Evolutionary conservation across 2,329 filamentous ascomycete species (phyloP), one percentile per base, ranked within the genome.

Genomic region (Pyrenochaeta sp.): DNA sequence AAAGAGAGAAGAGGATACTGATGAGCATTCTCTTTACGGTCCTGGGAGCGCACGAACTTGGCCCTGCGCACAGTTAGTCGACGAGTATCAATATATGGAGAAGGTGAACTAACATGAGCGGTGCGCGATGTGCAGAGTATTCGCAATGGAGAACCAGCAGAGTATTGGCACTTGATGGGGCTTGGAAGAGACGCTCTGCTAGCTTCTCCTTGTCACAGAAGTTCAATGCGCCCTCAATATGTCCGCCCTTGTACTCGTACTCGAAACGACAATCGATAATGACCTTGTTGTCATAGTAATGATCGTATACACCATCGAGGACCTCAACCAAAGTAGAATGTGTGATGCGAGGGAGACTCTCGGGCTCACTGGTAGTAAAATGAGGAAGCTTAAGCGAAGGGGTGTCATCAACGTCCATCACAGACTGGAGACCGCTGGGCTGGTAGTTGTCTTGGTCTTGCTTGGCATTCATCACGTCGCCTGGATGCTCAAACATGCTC

Each of bases 211-310:
- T 97, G 81, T 97, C 92, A 79, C 97, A 98, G 83, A 93, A 95
- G 82, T 99, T 99, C 80, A 97, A 84, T 43, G 95, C 95, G 19
- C 91, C 91, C 67, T 93, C 87, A 73, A 99, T 97, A 77, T 99
- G 95, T 34, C 95, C 95, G 55, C 95, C 95, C 15, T 97, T 90
- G 76, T 96, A 99, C 80, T 99, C 95, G 78, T 99, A 99, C 83
- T 99, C 95, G 75, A 99, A 99, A 22, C 95, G 91, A 78, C 95
- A 99, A 78, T 99, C 95, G 71, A 99, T 90, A 72, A 99, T 85
- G 78, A 96, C 86, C 76, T 92, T 89, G 74, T 93, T 87, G 59
- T 93, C 88, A 76, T 91, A 98, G 25, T 86, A 78, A 27, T 89
- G 84, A 70, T 88, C 87, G 79, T 89, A 97, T 68, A 91, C 90